These are phyloP conservation scores for Rauvolfia tetraphylla DNA, from an alignment of 257 asterid genomes.

Conservation along the genomic window DNA sequence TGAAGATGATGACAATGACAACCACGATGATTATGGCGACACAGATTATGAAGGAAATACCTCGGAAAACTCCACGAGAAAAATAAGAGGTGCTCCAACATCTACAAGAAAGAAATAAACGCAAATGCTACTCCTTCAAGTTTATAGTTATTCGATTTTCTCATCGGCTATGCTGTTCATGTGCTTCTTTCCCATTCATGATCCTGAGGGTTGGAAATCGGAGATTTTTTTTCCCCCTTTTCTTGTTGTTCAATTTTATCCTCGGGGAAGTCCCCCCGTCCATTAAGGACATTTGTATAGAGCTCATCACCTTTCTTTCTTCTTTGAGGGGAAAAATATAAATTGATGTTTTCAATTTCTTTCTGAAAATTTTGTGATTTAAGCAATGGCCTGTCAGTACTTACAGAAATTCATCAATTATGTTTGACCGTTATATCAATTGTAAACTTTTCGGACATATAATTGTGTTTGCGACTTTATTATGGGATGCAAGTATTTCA, in stretches of 20 bases:
- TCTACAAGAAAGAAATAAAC: not conserved
- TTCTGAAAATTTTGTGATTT: not conserved
- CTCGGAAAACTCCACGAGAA: not conserved
- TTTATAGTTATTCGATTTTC: not conserved
- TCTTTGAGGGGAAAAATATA: not conserved
- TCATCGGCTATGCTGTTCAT: not conserved
- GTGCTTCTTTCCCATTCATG: no score
- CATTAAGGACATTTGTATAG: not conserved
- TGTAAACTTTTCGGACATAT: no score
- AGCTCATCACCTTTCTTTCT: not conserved
- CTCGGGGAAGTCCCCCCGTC: not conserved
- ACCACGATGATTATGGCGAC: slow-evolving; percentile 11
- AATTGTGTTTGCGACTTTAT: no score
- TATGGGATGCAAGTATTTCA: no score
- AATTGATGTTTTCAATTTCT: not conserved
- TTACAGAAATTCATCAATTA: not conserved
- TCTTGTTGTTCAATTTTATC: slow-evolving; percentile 1
- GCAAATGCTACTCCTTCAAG: not conserved
- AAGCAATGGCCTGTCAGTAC: no score
- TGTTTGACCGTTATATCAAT: no score
- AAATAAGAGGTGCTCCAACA: not conserved
- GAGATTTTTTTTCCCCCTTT: not conserved
- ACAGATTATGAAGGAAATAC: slow-evolving; percentile 6
- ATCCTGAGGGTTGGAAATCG: not conserved
- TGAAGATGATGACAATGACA: slow-evolving; percentile 18